A percentile compares a stretch with the other conserved stretches of the same genome.
Evolutionary conservation across 2,329 filamentous ascomycete species (phyloP).

Genomic region (Colletotrichum sp.): DNA sequence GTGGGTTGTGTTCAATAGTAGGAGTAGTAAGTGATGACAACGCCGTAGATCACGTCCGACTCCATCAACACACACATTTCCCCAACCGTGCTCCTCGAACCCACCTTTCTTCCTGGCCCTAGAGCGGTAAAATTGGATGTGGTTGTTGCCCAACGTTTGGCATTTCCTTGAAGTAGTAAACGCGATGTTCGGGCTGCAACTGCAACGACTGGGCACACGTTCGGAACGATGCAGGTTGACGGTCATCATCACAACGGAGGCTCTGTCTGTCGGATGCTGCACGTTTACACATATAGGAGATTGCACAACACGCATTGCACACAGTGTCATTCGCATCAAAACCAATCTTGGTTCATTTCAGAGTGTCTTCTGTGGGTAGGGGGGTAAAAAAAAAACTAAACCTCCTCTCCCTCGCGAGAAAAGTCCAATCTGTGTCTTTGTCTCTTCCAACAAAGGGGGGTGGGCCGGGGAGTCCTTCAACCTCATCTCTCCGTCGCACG

Average conservation of each 20-base stretch:
- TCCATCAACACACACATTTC: neutral
- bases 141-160: neutral
- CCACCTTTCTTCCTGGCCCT: neutral
- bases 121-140: neutral
- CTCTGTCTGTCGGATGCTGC: neutral
- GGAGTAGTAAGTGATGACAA: neutral
- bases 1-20: neutral
- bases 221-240: neutral
- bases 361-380: neutral
- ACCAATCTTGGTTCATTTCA: neutral
- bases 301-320: neutral
- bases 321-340: neutral
- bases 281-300: neutral
- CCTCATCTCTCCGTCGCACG: neutral
- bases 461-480: neutral
- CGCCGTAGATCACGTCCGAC: neutral
- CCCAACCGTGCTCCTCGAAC: neutral
- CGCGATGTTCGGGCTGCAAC: neutral
- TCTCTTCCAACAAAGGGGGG: neutral
- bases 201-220: neutral
- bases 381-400: neutral
- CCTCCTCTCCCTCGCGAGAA: constrained; percentile 1
- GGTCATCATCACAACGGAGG: neutral
- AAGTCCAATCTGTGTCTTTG: constrained; percentile 18
- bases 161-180: neutral